Evolutionary conservation across 805 yeast species (phyloP).

Genomic region (Barnettozyma populi): DNA sequence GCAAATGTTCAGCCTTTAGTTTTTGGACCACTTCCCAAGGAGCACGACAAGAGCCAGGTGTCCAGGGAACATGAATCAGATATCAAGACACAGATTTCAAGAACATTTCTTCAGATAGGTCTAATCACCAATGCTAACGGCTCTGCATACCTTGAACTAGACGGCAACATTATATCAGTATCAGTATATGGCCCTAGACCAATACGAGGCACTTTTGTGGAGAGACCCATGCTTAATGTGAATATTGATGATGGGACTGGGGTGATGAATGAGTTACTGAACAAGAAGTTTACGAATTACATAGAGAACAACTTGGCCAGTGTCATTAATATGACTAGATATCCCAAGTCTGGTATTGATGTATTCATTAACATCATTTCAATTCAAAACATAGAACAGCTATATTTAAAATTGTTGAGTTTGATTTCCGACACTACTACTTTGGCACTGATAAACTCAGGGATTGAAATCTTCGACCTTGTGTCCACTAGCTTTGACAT

Average conservation of each 20-base stretch:
- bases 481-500: slow-evolving; percentile 58
- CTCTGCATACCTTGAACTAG: slow-evolving; percentile 72
- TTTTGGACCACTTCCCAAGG: slow-evolving; percentile 28
- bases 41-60: slow-evolving; percentile 8
- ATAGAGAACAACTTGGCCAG: slow-evolving; percentile 33
- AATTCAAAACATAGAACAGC: slow-evolving; percentile 27
- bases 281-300: slow-evolving; percentile 40
- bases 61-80: slow-evolving; percentile 16
- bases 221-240: slow-evolving; percentile 61
- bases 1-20: slow-evolving; percentile 50
- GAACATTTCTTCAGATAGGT: slow-evolving; percentile 56
- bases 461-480: slow-evolving; percentile 72
- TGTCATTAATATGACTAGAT: slow-evolving; percentile 48
- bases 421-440: slow-evolving; percentile 44
- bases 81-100: slow-evolving; percentile 27
- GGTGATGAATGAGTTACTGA: slow-evolving; percentile 27
- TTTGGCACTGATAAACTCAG: slow-evolving; percentile 78
- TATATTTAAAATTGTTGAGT: slow-evolving; percentile 28
- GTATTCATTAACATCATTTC: slow-evolving; percentile 65
- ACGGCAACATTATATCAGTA: slow-evolving; percentile 41
- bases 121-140: slow-evolving; percentile 72
- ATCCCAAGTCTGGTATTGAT: slow-evolving; percentile 88
- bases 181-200: slow-evolving; percentile 90
- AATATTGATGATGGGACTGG: slow-evolving; percentile 33
- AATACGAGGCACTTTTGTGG: slow-evolving; percentile 63